These are phyloP conservation scores for Babesia bigemina DNA, from an alignment of 169 alveolate genomes.

Conservation along the genomic window DNA sequence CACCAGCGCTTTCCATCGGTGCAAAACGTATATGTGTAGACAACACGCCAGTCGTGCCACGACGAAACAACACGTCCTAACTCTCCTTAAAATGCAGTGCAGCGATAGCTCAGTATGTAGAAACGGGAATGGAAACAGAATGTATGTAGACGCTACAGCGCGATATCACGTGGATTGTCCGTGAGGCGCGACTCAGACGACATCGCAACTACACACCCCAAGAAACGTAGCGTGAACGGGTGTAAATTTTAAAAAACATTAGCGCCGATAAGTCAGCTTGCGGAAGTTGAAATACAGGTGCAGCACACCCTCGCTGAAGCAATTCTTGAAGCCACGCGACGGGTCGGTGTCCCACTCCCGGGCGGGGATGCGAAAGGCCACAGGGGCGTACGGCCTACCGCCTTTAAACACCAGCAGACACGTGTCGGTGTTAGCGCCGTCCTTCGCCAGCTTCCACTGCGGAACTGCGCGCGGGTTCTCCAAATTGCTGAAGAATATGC, in stretches of 20 bases:
- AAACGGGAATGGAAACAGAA: not conserved
- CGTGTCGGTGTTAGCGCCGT: conserved; percentile 71
- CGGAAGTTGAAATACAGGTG: conserved; percentile 91
- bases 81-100: too few species aligned
- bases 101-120: not conserved
- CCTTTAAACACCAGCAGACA: conserved; percentile 93
- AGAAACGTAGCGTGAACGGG: not conserved
- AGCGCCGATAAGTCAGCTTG: conserved; percentile 88
- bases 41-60: too few species aligned
- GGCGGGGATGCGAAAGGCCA: conserved; percentile 94
- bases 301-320: conserved; percentile 88
- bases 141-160: too few species aligned
- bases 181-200: not conserved
- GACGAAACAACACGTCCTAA: too few species aligned
- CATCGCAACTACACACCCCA: not conserved
- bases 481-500: conserved; percentile 93
- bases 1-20: not conserved
- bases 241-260: conserved; percentile 23
- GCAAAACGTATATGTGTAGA: too few species aligned
- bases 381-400: conserved; percentile 96
- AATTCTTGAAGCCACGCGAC: conserved; percentile 88
- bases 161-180: too few species aligned
- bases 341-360: conserved; percentile 95
- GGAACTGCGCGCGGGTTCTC: conserved; percentile 93
- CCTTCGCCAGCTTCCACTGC: conserved; percentile 88